phyloP scores from a whole-genome alignment of 306 rosid genomes.

The Medicago truncatula region MtrunA17r5.0-ANR NC_053043.1:50164501-50165000 shows the following conservation, averaged over 20 bases:
- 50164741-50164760: not conserved
- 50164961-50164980: constrained; percentile 10
- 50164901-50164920: constrained; percentile 5
- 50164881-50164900: constrained; percentile 25
- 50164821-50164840: constrained; percentile 9
- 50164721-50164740: constrained; percentile 13
- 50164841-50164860: not conserved
- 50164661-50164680: constrained; percentile 10
- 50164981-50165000: constrained; percentile 29
- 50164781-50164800: constrained; percentile 27
- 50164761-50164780: not conserved
- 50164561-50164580: constrained; percentile 20
- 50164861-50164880: constrained; percentile 21
- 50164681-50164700: constrained; percentile 19
- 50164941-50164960: not conserved
- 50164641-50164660: not conserved
- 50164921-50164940: constrained; percentile 26
- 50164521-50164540: not conserved
- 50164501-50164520: constrained; percentile 25
- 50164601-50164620: constrained; percentile 4
- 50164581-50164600: constrained; percentile 13
- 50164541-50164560: constrained; percentile 29
- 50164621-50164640: constrained; percentile 4
- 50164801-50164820: constrained; percentile 12
- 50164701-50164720: constrained; percentile 14